Base-by-base conservation (phyloP, 805 yeast genomes). In the Myxozyma kluyveri region DNA sequence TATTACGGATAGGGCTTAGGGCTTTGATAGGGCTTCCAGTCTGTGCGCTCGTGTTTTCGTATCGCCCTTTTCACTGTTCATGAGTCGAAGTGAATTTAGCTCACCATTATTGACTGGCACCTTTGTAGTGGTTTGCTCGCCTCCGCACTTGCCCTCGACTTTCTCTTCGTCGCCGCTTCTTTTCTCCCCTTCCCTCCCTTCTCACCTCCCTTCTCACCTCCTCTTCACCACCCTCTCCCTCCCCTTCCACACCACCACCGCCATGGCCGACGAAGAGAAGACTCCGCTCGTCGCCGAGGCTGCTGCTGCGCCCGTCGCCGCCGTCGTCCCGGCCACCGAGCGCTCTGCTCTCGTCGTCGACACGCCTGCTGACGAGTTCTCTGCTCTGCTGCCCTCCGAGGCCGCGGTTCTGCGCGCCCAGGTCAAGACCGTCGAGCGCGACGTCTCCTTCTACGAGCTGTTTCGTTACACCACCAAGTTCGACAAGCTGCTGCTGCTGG, bases 341-440 rank as follows among this genome's bases (percentile, higher is more conserved):
- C 18, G n/a, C 46, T n/a, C 43, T 7, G 54, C 39, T 10, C 42
- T 45, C 42, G 54, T 47, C 9, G 3, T 37, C 19, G 43, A 46
- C 10, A 27, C 47, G 22, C 19, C 50, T 21, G 48, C 17, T 5
- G 12, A 45, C 45, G 59, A 55, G 49, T 55, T 52, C 41, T 42
- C 54, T 19, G 23, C 37, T 4, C 54, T 69, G 29, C 63, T 69
- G 2, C 59, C 63, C 5, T 60, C 66, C 1, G 75, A 69, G 37
- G 70, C 67, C 1, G 61, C 41, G 10, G 60, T 69, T 14, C 62
- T 72, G 33, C 62, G 69, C 37, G 60, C 61, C 19, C 75, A 72
- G 56, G 62, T 67, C 4, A 43, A 55, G 9, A 55, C 54, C 33
- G 48, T 50, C 2, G 50, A 60, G 23, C 59, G 59, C 10, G 49